These are phyloP conservation scores for Colletotrichum australisinense DNA, from an alignment of 2,329 filamentous ascomycete species.

Conservation along the genomic window DNA sequence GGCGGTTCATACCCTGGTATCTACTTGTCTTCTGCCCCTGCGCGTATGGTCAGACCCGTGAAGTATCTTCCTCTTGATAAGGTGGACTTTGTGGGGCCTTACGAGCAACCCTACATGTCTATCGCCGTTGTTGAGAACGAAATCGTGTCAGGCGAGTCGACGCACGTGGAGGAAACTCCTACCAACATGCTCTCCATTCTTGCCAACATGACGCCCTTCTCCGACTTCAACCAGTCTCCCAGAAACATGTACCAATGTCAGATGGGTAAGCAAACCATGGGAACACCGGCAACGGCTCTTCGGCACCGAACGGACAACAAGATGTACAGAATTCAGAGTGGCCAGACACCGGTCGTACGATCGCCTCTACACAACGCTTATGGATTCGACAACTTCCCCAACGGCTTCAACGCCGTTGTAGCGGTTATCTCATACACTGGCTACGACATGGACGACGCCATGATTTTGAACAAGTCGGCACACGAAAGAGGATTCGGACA, in stretches of 20 bases:
- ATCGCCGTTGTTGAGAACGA: constrained; percentile 93
- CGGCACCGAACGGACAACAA: constrained; percentile 97
- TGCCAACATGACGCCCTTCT: constrained; percentile 99
- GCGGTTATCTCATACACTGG: constrained; percentile 99
- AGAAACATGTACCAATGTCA: constrained; percentile 99
- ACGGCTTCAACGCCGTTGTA: constrained; percentile 94
- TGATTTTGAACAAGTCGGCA: constrained; percentile 98
- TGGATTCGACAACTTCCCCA: constrained; percentile 97
- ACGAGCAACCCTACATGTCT: constrained; percentile 98
- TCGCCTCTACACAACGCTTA: constrained; percentile 95
- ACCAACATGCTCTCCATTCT: constrained; percentile 98
- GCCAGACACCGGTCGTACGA: constrained; percentile 93
- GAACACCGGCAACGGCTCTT: constrained; percentile 88
- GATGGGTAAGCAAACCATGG: constrained; percentile 99
- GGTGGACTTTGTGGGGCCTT: constrained; percentile 88
- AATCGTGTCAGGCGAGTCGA: constrained; percentile 87
- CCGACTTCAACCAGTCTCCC: constrained; percentile 97
- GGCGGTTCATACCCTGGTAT: constrained; percentile 97
- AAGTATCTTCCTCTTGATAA: constrained; percentile 91
- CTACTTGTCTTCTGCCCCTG: constrained; percentile 88
- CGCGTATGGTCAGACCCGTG: constrained; percentile 90
- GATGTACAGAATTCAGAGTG: constrained; percentile 92
- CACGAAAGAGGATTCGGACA: constrained; percentile 96
- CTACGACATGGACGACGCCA: constrained; percentile 99
- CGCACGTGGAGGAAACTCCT: constrained; percentile 92